phyloP scores from a whole-genome alignment of 805 yeast species.

The Metschnikowia matae region DNA sequence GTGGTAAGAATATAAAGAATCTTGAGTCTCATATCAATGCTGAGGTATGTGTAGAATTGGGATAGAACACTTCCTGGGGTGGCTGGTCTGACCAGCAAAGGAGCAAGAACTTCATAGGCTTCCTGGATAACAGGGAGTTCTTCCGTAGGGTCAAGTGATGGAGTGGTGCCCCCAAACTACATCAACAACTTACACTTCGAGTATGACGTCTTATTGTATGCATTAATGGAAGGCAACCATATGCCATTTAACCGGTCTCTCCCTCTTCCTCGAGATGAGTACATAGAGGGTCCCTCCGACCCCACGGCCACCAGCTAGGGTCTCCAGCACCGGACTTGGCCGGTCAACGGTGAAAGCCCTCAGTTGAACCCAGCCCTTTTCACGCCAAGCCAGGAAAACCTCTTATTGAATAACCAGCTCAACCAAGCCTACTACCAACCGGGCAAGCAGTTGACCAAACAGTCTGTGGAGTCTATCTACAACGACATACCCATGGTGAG shows the following conservation, averaged over 20 bases:
- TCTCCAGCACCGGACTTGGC: background rate
- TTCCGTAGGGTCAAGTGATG: no score
- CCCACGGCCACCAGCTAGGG: background rate
- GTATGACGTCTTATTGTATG: background rate
- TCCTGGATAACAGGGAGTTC: conserved; percentile 48
- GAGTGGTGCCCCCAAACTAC: no score
- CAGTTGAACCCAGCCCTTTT: background rate
- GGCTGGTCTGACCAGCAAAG: conserved; percentile 43
- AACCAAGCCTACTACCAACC: background rate
- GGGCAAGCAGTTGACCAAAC: background rate
- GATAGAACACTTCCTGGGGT: conserved; percentile 46
- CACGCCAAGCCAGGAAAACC: background rate
- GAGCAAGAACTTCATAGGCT: conserved; percentile 54
- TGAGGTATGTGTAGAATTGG: conserved; percentile 54
- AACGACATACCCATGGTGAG: background rate
- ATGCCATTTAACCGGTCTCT: conserved; percentile 1
- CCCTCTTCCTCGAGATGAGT: background rate
- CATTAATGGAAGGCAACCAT: conserved; percentile 1
- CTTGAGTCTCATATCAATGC: conserved; percentile 51
- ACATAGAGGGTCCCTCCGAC: background rate
- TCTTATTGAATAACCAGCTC: background rate
- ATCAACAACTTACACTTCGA: background rate
- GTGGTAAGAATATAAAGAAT: conserved; percentile 61
- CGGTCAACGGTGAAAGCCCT: background rate
- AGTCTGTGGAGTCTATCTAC: background rate